Conservation (phyloP, 1,284 basidiomycete species). For the Malassezia arunalokei region DNA sequence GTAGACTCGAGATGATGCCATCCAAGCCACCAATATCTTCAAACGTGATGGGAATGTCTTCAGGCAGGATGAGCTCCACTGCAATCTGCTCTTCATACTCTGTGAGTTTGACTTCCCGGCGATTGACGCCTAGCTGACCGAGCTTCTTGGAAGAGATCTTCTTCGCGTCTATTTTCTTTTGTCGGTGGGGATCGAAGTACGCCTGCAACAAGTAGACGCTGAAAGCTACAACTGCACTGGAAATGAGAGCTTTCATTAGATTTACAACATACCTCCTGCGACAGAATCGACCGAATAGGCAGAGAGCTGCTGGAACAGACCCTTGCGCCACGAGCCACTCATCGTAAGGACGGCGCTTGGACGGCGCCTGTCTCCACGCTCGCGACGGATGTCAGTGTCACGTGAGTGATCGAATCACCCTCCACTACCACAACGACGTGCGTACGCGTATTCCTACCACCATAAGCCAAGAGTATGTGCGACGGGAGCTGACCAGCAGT, state of each 20-base stretch:
- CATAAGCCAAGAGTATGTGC: slow-evolving; percentile 2
- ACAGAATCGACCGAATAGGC: too few relatives aligned
- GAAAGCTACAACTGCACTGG: too few relatives aligned
- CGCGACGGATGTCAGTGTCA: neutral
- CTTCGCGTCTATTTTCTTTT: slow-evolving; percentile 41
- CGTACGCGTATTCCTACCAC: slow-evolving; percentile 5
- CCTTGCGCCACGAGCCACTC: too few relatives aligned
- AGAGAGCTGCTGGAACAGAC: too few relatives aligned
- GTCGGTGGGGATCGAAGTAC: slow-evolving; percentile 39
- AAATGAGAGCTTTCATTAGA: too few relatives aligned
- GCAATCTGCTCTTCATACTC: slow-evolving; percentile 50
- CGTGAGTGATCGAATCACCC: slow-evolving; percentile 12
- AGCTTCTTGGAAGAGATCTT: slow-evolving; percentile 41
- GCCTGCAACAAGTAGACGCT: too few relatives aligned
- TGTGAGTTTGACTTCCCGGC: slow-evolving; percentile 29
- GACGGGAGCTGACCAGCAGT: slow-evolving; percentile 17
- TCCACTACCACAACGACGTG: neutral
- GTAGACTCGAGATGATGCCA: slow-evolving; percentile 72
- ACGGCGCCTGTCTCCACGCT: too few relatives aligned
- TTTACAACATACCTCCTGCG: too few relatives aligned
- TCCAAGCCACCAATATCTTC: slow-evolving; percentile 83
- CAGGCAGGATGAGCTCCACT: slow-evolving; percentile 50
- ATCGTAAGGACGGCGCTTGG: too few relatives aligned
- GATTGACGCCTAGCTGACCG: slow-evolving; percentile 34
- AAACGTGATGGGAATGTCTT: slow-evolving; percentile 50